A percentile compares a stretch with the other conserved stretches of the same genome.
Evolutionary conservation across 805 yeast genomes (phyloP).

Genomic region (Candida oleophila): DNA sequence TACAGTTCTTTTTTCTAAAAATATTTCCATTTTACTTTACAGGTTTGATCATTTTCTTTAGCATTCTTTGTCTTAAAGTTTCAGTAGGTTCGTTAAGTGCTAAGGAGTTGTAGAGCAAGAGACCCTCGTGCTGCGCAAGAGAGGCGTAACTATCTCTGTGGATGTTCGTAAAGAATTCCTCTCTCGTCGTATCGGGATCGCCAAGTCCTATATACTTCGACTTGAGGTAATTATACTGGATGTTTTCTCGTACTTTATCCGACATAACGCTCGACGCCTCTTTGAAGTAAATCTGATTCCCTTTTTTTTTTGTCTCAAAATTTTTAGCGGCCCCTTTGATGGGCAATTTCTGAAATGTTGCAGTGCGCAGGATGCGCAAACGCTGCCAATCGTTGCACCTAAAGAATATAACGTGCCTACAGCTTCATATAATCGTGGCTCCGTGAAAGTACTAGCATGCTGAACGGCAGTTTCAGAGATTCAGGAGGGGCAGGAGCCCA

Average conservation of each 20-base stretch:
- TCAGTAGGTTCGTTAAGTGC: constrained; percentile 45
- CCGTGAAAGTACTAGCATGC: too few relatives aligned
- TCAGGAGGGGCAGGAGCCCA: too few relatives aligned
- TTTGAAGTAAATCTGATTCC: too few relatives aligned
- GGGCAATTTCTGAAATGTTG: too few relatives aligned
- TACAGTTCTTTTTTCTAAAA: constrained; percentile 13
- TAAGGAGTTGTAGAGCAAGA: constrained; percentile 53
- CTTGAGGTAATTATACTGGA: constrained; percentile 33
- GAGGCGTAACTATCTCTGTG: constrained; percentile 67
- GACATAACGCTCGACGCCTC: too few relatives aligned
- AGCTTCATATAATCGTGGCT: too few relatives aligned
- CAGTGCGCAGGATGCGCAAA: too few relatives aligned
- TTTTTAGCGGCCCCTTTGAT: too few relatives aligned
- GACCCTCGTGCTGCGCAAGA: constrained; percentile 55
- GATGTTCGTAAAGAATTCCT: constrained; percentile 67
- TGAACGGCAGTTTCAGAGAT: too few relatives aligned
- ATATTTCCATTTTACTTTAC: constrained; percentile 10
- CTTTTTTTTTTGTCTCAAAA: background rate
- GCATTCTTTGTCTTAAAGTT: constrained; percentile 27
- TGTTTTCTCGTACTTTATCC: constrained; percentile 38
- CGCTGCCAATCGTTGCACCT: too few relatives aligned
- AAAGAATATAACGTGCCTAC: too few relatives aligned
- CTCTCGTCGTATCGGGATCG: constrained; percentile 62
- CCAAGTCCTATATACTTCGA: constrained; percentile 75
- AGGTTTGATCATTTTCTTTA: constrained; percentile 34